Percentiles rank a stretch among this genome's conserved stretches.
Evolutionary conservation across 441 rosid genomes (phyloP).

Genomic region (Breynia disticha): DNA sequence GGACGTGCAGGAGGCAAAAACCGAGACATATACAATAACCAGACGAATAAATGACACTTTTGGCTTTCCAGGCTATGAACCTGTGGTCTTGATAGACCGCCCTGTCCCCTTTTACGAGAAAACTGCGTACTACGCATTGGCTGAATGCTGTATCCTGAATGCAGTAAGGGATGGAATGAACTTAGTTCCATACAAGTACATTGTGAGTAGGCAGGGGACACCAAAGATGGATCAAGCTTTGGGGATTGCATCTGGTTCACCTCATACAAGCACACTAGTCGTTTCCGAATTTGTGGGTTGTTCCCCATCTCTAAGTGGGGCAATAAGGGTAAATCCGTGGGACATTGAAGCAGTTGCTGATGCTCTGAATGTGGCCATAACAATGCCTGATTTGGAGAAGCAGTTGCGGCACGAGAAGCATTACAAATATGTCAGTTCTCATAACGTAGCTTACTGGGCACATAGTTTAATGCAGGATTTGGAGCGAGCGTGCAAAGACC

Average conservation of each 20-base stretch:
- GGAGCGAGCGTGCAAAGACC: constrained; percentile 66
- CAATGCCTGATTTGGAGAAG: constrained; percentile 44
- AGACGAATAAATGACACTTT: constrained; percentile 49
- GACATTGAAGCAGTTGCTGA: constrained; percentile 57
- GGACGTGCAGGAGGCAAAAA: constrained; percentile 59
- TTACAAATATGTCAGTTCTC: constrained; percentile 64
- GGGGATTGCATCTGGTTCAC: constrained; percentile 31
- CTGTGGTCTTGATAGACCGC: constrained; percentile 67
- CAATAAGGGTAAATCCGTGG: constrained; percentile 79
- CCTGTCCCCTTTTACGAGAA: constrained; percentile 55
- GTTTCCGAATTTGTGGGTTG: constrained; percentile 76
- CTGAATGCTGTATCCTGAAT: constrained; percentile 70
- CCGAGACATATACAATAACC: constrained; percentile 41
- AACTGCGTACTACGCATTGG: constrained; percentile 65
- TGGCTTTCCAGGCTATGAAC: constrained; percentile 56
- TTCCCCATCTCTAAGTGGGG: constrained; percentile 80
- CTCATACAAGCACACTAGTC: constrained; percentile 56
- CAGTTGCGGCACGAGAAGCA: constrained; percentile 69
- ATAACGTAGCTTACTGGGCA: constrained; percentile 81
- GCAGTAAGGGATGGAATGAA: constrained; percentile 87
- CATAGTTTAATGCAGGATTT: constrained; percentile 68
- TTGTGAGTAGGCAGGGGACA: constrained; percentile 65
- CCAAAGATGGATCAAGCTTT: constrained; percentile 42
- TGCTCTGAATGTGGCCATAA: constrained; percentile 42
- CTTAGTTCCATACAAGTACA: constrained; percentile 65